Percentiles rank a stretch among this genome's conserved stretches.
These are phyloP conservation scores for Backusella westeae DNA, from an alignment of 192 early-diverging fungal genomes.

Conservation along the genomic window DNA sequence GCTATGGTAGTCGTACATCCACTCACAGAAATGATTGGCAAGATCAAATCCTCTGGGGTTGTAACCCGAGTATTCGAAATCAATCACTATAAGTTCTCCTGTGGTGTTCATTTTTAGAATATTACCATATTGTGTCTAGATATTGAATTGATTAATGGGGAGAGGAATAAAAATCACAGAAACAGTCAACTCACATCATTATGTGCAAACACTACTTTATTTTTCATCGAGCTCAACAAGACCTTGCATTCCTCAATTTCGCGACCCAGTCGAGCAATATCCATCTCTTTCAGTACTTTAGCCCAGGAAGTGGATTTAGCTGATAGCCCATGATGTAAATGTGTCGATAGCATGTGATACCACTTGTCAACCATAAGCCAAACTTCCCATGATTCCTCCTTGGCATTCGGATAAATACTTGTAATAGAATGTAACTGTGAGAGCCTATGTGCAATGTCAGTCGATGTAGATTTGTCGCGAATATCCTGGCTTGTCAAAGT, in stretches of 20 bases:
- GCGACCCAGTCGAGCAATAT: conserved; percentile 45
- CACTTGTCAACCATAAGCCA: conserved; percentile 70
- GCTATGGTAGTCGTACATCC: conserved; percentile 79
- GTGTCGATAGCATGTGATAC: conserved; percentile 29
- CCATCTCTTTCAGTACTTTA: conserved; percentile 30
- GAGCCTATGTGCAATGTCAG: conserved; percentile 71
- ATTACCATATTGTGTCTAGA: conserved; percentile 83
- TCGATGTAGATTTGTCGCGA: conserved; percentile 56
- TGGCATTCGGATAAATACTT: conserved; percentile 55
- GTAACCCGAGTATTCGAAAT: conserved; percentile 83
- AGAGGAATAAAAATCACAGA: not conserved
- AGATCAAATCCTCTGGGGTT: conserved; percentile 79
- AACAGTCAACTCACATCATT: conserved; percentile 62
- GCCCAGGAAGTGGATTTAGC: conserved; percentile 3
- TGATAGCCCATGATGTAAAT: conserved; percentile 10
- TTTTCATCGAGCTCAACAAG: conserved; percentile 35
- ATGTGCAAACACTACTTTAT: conserved; percentile 85
- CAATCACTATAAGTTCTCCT: conserved; percentile 69
- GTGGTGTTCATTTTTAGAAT: conserved; percentile 61
- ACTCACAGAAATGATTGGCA: conserved; percentile 85
- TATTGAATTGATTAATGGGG: not conserved
- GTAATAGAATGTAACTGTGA: conserved; percentile 71
- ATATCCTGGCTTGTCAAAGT: conserved; percentile 73
- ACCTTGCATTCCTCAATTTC: conserved; percentile 50
- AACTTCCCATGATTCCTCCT: conserved; percentile 45